Evolutionary conservation across 345 rosid genomes (phyloP).

Genomic region (Eucalyptus melliodora): DNA sequence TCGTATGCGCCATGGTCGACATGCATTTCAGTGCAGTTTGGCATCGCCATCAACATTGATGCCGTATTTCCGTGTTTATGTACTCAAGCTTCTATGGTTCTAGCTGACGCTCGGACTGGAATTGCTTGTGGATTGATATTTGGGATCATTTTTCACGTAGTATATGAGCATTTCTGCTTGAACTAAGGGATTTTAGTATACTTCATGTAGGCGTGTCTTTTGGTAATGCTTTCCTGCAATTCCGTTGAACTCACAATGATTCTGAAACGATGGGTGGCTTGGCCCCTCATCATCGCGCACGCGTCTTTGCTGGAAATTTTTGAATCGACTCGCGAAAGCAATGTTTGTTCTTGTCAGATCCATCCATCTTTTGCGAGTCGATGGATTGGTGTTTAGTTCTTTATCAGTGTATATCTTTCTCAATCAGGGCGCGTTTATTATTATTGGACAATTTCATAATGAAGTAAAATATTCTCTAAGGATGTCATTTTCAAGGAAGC

Average conservation of each 20-base stretch:
- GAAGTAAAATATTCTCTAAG: too few relatives aligned
- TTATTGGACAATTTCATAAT: too few relatives aligned
- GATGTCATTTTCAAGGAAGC: not conserved
- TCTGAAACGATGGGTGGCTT: not conserved
- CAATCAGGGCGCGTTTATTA: not conserved
- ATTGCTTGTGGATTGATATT: not conserved
- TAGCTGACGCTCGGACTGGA: not conserved
- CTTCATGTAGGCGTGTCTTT: not conserved
- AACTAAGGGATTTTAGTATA: not conserved
- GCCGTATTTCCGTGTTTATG: not conserved
- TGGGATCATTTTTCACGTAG: not conserved
- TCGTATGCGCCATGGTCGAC: fast-evolving
- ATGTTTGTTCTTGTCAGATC: not conserved
- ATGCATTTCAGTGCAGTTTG: not conserved
- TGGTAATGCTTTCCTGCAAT: not conserved
- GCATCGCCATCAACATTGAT: not conserved
- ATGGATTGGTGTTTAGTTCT: not conserved
- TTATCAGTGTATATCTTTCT: not conserved
- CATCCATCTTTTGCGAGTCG: not conserved
- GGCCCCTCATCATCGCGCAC: not conserved
- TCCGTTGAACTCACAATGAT: not conserved
- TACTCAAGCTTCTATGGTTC: not conserved
- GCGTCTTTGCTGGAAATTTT: not conserved
- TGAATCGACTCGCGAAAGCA: not conserved
- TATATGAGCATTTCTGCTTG: not conserved